phyloP scores from a whole-genome alignment of 1,284 basidiomycete genomes.

The Blastosporella zonata region DNA sequence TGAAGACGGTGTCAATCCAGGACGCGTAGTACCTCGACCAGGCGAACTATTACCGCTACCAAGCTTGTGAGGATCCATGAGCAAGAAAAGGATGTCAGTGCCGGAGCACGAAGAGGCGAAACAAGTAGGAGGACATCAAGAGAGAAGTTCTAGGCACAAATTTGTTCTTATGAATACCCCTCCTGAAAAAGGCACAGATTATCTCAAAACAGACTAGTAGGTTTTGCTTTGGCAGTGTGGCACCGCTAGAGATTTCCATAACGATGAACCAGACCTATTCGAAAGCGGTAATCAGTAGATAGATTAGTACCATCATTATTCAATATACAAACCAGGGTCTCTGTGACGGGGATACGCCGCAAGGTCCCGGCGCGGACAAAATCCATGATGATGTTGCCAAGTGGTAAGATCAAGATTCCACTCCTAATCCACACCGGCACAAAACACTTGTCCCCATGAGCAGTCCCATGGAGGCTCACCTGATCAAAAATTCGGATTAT shows the following conservation, averaged over 20 bases:
- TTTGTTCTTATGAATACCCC: conserved; percentile 15
- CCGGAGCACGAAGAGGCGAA: conserved; percentile 1
- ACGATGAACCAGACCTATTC: conserved; percentile 11
- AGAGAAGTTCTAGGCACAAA: conserved; percentile 9
- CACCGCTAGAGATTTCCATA: conserved; percentile 18
- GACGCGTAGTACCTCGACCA: conserved; percentile 12
- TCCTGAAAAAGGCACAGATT: conserved; percentile 14
- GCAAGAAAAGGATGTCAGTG: conserved; percentile 2
- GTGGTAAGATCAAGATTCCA: not conserved
- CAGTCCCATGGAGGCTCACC: conserved; percentile 13
- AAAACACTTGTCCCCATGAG: conserved; percentile 11
- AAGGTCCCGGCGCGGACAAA: conserved; percentile 10
- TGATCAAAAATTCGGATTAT: conserved; percentile 10
- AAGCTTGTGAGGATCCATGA: conserved; percentile 14
- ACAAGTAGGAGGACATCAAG: conserved; percentile 13
- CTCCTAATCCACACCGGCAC: conserved; percentile 4
- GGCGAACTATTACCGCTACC: conserved; percentile 5
- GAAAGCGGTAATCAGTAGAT: conserved; percentile 12
- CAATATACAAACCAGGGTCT: conserved; percentile 9
- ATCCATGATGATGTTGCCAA: conserved; percentile 1
- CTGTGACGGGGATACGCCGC: conserved; percentile 12
- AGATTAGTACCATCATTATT: conserved; percentile 15
- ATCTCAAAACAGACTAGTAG: conserved; percentile 19
- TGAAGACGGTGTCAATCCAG: conserved; percentile 13
- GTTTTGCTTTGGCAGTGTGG: conserved; percentile 15